Percentiles rank a stretch among this genome's conserved stretches.
Evolutionary conservation across 768 basidiomycete species (phyloP).

Genomic region (Lentinula sp.): DNA sequence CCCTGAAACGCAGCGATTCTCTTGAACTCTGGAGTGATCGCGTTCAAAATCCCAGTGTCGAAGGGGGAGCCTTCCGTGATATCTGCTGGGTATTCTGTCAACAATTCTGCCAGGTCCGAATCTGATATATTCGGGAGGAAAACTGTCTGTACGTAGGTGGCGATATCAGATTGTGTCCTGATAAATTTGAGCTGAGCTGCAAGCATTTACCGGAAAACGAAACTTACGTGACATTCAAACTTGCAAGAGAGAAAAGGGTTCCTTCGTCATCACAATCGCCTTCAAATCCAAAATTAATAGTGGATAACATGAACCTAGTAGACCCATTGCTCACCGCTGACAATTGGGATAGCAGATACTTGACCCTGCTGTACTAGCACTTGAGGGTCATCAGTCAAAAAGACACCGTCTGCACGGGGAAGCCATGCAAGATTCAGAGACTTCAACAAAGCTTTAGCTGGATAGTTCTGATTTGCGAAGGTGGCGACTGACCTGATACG

Average conservation of each 20-base stretch:
- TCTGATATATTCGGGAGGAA: conserved; percentile 9
- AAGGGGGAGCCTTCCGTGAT: conserved; percentile 29
- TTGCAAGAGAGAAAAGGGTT: conserved; percentile 41
- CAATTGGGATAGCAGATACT: conserved; percentile 42
- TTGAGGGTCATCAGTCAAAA: conserved; percentile 38
- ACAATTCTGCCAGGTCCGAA: conserved; percentile 5
- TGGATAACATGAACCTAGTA: not conserved
- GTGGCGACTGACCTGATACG: conserved; percentile 30
- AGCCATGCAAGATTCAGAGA: conserved; percentile 37
- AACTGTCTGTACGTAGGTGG: conserved; percentile 13
- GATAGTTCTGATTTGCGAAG: not conserved
- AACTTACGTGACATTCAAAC: conserved; percentile 42
- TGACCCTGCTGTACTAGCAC: conserved; percentile 33
- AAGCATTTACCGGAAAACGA: not conserved
- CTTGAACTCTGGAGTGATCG: conserved; percentile 27
- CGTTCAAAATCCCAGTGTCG: conserved; percentile 23
- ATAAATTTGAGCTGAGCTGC: not conserved
- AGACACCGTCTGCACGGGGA: conserved; percentile 45
- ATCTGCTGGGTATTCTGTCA: conserved; percentile 18
- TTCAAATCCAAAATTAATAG: conserved; percentile 7
- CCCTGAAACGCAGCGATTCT: conserved; percentile 29
- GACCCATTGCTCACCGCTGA: conserved; percentile 27
- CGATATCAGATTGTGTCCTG: conserved; percentile 14
- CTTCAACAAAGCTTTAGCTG: conserved; percentile 15
- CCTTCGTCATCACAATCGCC: conserved; percentile 60